These are phyloP conservation scores for Beauveria sp. DNA, from an alignment of 2,329 filamentous ascomycete species.

Conservation along the genomic window DNA sequence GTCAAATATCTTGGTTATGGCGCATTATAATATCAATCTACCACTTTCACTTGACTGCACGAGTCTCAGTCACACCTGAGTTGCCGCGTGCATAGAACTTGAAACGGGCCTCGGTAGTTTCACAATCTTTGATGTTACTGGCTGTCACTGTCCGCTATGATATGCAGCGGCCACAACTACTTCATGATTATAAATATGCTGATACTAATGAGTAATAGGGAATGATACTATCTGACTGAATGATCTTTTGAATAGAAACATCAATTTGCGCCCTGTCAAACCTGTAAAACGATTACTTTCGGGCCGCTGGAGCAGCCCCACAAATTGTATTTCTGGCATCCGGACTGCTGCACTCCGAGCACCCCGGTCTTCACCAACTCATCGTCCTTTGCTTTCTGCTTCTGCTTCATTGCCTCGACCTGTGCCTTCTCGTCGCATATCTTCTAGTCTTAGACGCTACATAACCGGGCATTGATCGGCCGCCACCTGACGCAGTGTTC, in stretches of 20 bases:
- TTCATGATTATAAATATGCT: too few relatives aligned
- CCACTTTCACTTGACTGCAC: background rate
- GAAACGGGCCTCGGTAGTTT: background rate
- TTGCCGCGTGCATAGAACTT: background rate
- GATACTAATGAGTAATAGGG: too few relatives aligned
- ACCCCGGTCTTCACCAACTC: background rate
- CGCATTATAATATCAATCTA: background rate
- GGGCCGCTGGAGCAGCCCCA: background rate
- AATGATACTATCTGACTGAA: too few relatives aligned
- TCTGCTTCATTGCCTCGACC: background rate
- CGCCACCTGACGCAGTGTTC: background rate
- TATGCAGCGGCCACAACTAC: background rate
- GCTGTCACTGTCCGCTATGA: background rate
- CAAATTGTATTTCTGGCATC: background rate
- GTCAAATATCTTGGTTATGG: conserved; percentile 5
- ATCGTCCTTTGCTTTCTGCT: background rate
- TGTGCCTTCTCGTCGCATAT: background rate
- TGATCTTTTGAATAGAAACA: too few relatives aligned
- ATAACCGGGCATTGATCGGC: background rate
- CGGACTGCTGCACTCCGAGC: background rate
- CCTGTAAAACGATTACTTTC: background rate
- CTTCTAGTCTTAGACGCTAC: background rate
- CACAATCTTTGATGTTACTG: background rate
- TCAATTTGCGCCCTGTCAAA: background rate
- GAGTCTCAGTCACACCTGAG: background rate